Base-by-base conservation (phyloP, 768 basidiomycete species). In the Serendipita vermifera region DNA sequence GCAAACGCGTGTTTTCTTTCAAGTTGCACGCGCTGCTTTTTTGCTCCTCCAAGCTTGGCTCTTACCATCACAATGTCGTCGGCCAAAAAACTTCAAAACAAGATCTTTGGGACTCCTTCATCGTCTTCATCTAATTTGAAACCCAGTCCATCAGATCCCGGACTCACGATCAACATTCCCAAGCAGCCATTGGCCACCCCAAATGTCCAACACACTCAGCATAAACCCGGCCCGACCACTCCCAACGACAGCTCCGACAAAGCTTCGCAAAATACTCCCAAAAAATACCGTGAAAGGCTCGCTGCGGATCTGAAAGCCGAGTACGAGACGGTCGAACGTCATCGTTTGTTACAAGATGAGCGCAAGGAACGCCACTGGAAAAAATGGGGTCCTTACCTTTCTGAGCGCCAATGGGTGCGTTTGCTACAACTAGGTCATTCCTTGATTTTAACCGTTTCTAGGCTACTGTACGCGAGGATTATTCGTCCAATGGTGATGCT, bases 381-480 rank as follows among this genome's bases (percentile, higher is more conserved):
- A 71, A 77, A 89, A 63, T 98, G 94, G 94, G 96, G 96, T 17
- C 96, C 96, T 14, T 99, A 99, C 72, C 77, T 99, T 54, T 85
- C 84, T 58, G 96, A 99, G 70, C 77, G 96, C 58, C 96, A 98
- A 75, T 99, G 96, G 96, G 94, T 90, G 59, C 61, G 83, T 65
- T 20, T 15, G 24, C 60, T 43, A 22, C 40, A 32, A 32, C 14
- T 57, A 58, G 60, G 62, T 55, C 60, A 63, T 56, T 56, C 59
- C 55, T 22, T 56, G 3, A 13, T 51, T 41, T 46, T 33, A 33
- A 57, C 36, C 26, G 55, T 17, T 57, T 62, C 5, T 62, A 97
- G 93, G 94, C 93, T 20, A 98, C 94, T 20, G 96, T 99, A 38
- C 82, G 96, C 59, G 96, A 99, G 70, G 96, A 99, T 68, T 99